Evolutionary conservation across 352 stramenopile species (phyloP).

Genomic region (Phytophthora ramorum): DNA sequence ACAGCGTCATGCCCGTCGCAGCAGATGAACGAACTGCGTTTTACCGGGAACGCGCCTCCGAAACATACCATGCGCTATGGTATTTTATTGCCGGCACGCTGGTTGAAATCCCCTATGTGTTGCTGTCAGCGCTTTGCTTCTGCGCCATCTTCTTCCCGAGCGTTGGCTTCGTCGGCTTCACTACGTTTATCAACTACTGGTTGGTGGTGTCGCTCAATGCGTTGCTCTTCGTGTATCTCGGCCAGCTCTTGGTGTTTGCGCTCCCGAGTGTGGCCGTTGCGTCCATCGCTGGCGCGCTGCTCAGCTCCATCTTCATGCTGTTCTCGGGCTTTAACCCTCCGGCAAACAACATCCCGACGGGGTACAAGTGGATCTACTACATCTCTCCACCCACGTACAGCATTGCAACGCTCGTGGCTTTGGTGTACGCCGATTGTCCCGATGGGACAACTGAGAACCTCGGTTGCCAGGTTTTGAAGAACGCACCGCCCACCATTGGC

Average conservation of each 20-base stretch:
- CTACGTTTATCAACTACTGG: slow-evolving; percentile 52
- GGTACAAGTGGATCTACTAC: slow-evolving; percentile 70
- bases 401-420: slow-evolving; percentile 44
- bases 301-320: slow-evolving; percentile 69
- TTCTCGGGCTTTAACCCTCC: slow-evolving; percentile 63
- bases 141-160: slow-evolving; percentile 51
- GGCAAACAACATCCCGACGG: slow-evolving; percentile 43
- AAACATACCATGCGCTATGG: slow-evolving; percentile 90
- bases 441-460: slow-evolving; percentile 20
- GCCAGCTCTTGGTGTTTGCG: slow-evolving; percentile 56
- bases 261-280: slow-evolving; percentile 54
- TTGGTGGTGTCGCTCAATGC: slow-evolving; percentile 53
- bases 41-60: slow-evolving; percentile 91
- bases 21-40: slow-evolving; percentile 90
- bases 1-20: slow-evolving; percentile 82
- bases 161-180: slow-evolving; percentile 48
- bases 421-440: slow-evolving; percentile 51
- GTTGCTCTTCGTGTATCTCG: slow-evolving; percentile 57
- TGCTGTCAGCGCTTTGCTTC: slow-evolving; percentile 47
- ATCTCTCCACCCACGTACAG: slow-evolving; percentile 56
- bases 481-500: slow-evolving; percentile 34
- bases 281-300: slow-evolving; percentile 46
- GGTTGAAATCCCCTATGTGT: slow-evolving; percentile 76
- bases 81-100: slow-evolving; percentile 86
- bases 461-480: slow-evolving; percentile 37